Evolutionary conservation across 2,329 filamentous ascomycete genomes (phyloP).

Genomic region (Aspergillus puulaauensis): DNA sequence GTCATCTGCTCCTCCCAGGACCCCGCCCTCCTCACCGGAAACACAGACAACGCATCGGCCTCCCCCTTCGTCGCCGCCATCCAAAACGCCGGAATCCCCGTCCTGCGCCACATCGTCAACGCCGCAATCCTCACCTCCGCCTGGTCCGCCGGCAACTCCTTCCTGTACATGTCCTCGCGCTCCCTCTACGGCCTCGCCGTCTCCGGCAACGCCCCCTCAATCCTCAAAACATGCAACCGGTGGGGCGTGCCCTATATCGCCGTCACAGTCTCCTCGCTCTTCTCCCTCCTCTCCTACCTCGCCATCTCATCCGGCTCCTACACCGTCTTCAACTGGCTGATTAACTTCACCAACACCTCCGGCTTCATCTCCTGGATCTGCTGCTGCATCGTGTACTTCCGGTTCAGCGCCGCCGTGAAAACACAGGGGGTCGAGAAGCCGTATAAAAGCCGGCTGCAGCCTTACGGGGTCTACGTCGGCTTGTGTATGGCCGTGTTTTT

Average conservation of each 20-base stretch:
- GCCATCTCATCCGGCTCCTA: slow-evolving; percentile 61
- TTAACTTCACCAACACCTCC: slow-evolving; percentile 68
- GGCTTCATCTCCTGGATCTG: slow-evolving; percentile 71
- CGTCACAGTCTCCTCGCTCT: slow-evolving; percentile 56
- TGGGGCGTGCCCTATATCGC: slow-evolving; percentile 64
- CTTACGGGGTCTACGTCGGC: slow-evolving; percentile 62
- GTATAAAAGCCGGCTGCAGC: slow-evolving; percentile 56
- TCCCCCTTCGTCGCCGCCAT: slow-evolving; percentile 13
- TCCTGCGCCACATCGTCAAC: slow-evolving; percentile 11
- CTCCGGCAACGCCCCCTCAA: slow-evolving; percentile 61
- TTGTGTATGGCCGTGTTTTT: slow-evolving; percentile 52
- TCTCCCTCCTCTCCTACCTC: slow-evolving; percentile 67
- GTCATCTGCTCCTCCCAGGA: slow-evolving; percentile 10
- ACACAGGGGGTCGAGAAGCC: slow-evolving; percentile 52
- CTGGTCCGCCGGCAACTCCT: slow-evolving; percentile 12
- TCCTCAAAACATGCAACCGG: slow-evolving; percentile 61
- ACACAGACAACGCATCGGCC: slow-evolving; percentile 3
- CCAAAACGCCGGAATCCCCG: slow-evolving; percentile 8
- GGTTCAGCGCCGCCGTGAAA: slow-evolving; percentile 54
- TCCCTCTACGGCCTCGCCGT: slow-evolving; percentile 18
- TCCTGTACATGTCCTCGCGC: slow-evolving; percentile 9
- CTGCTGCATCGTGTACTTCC: slow-evolving; percentile 61
- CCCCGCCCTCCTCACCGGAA: background rate
- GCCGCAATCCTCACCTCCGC: slow-evolving; percentile 11
- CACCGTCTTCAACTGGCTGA: slow-evolving; percentile 69